Percentiles rank a stretch among this genome's conserved stretches.
Conservation (phyloP, 345 rosid species). For the Pistacia vera region DNA sequence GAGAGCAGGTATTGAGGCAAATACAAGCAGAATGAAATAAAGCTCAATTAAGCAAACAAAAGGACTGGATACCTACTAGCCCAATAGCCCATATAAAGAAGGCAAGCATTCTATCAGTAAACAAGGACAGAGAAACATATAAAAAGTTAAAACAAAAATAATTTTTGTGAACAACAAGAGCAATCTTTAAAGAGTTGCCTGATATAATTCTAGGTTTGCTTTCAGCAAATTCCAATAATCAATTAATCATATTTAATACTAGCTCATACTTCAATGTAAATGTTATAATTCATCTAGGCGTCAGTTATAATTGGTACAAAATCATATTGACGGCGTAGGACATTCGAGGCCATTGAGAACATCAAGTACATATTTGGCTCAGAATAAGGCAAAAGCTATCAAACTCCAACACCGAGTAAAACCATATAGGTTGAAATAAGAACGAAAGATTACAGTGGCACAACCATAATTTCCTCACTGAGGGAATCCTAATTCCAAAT, state of each 20-base stretch:
- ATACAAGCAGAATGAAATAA: too few relatives aligned
- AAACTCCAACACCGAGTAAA: background rate
- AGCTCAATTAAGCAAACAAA: too few relatives aligned
- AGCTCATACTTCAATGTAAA: background rate
- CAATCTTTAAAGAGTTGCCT: background rate
- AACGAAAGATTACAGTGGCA: background rate
- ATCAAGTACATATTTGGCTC: background rate
- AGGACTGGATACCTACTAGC: background rate
- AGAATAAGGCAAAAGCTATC: background rate
- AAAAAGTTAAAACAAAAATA: background rate
- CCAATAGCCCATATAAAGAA: background rate
- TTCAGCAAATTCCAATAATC: conserved; percentile 1
- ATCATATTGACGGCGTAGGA: background rate
- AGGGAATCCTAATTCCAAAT: background rate
- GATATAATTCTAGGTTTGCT: background rate
- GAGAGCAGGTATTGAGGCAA: too few relatives aligned
- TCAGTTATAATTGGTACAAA: background rate
- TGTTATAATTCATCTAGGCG: background rate
- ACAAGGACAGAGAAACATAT: background rate
- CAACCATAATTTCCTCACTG: background rate
- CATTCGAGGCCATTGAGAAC: too few relatives aligned
- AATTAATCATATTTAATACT: background rate
- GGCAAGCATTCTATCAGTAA: background rate
- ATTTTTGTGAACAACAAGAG: background rate
- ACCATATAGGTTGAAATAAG: background rate